Base-by-base conservation (phyloP, 2,329 filamentous ascomycete genomes). In the Talaromyces rugulosus region DNA sequence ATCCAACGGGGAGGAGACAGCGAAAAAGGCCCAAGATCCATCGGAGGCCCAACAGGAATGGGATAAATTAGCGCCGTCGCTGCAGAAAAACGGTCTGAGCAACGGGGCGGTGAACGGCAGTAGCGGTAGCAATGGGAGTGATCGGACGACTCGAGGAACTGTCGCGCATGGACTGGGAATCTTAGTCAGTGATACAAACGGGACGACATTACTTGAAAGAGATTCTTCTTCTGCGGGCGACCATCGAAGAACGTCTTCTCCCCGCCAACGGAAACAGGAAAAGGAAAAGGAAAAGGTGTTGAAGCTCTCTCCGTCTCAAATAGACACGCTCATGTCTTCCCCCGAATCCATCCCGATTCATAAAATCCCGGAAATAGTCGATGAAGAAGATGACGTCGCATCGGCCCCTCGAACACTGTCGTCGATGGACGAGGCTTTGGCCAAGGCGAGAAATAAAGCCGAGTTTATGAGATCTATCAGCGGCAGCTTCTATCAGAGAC, bases 231-330 rank as follows among this genome's bases (percentile, higher is more conserved):
- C 51, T 51, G 11, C 8, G 23, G 23, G 27, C 27, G 42, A 56
- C 28, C 31, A 3, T 9, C 40, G 42, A n/a, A 53, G 23, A 53
- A 5, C 57, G n/a, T 53, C 56, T 4, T 59, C 61, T 4, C 60
- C 60, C 30, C 51, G n/a, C 2, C 27, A 56, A n/a, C 51, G 33
- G n/a, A 62, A 56, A n/a, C 42, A 59, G 50, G 64, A 23, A 23
- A 23, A 23, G 23, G 23, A 62, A 18, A 68, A 79, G n/a, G 77
- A 60, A 33, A 60, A 74, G 63, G 68, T 78, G 4, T 70, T 81
- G 58, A 83, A 82, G 66, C 72, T 84, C 34, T 83, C 82, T 5
- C 77, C 78, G 3, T 76, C 75, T 31, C 76, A 82, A 67, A 79
- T 84, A 4, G 75, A 81, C 28, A 80, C 82, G 44, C 74, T 84